Percentiles rank a stretch among this genome's conserved stretches.
phyloP scores from a whole-genome alignment of 805 yeast genomes.

The Candida arabinofermentans region DNA sequence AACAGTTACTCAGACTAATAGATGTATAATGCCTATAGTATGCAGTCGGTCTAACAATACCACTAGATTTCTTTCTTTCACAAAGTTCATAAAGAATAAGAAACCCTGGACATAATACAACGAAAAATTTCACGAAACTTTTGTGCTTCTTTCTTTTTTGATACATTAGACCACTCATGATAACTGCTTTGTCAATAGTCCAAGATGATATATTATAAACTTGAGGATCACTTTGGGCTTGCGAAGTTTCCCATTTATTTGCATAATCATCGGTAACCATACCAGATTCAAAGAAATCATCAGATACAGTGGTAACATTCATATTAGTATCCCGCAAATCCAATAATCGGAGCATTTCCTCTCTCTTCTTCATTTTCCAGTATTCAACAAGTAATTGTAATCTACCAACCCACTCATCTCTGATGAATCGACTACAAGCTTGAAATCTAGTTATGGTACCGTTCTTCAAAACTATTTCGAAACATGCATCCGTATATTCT shows the following conservation, averaged over 20 bases:
- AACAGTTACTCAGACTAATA: slow-evolving; percentile 63
- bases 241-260: slow-evolving; percentile 50
- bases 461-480: slow-evolving; percentile 47
- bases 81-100: slow-evolving; percentile 53
- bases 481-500: slow-evolving; percentile 40
- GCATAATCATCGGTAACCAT: slow-evolving; percentile 35
- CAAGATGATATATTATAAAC: slow-evolving; percentile 54
- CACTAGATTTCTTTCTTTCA: slow-evolving; percentile 39
- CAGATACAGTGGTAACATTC: slow-evolving; percentile 38
- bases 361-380: slow-evolving; percentile 51
- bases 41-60: slow-evolving; percentile 42
- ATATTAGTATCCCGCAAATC: slow-evolving; percentile 43
- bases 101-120: slow-evolving; percentile 67
- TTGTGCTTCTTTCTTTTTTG: slow-evolving; percentile 69
- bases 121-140: slow-evolving; percentile 57
- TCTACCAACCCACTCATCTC: slow-evolving; percentile 66
- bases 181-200: slow-evolving; percentile 55
- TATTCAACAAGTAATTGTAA: slow-evolving; percentile 43
- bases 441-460: slow-evolving; percentile 47
- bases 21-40: slow-evolving; percentile 52
- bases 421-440: slow-evolving; percentile 44
- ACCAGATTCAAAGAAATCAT: slow-evolving; percentile 55
- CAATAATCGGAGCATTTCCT: slow-evolving; percentile 37
- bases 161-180: slow-evolving; percentile 63
- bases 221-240: slow-evolving; percentile 48